Evolutionary conservation across 139 green algal genomes (phyloP), one percentile per base, ranked within the genome.

Genomic region (Chlorella sp.): DNA sequence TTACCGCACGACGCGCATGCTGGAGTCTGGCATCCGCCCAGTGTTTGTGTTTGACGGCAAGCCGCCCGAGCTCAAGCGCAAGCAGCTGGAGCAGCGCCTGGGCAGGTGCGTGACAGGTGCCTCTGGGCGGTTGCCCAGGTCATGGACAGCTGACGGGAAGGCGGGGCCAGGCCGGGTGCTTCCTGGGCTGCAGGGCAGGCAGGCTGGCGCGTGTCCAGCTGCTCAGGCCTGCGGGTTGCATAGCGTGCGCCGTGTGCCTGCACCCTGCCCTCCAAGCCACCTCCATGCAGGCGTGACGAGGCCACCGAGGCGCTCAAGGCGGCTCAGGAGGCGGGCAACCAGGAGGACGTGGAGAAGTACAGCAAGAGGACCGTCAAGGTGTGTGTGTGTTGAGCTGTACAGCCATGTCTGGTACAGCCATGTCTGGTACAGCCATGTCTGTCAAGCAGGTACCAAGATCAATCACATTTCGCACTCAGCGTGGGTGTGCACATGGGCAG

Each of bases 1-100:
- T 67, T 97, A 91, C 76, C 81, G 95, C 27, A 99, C 95, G 30
- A 85, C 82, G 2, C 86, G 90, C 4, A 96, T 99, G 92, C 77
- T 99, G 26, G 93, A 99, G 70, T 91, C 91, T 64, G 82, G 93
- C 62, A 96, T 98, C 72, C 92, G 94, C 69, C 95, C 95, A 17
- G 88, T 98, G 71, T 98, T 96, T 81, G 93, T 99, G 6, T 99
- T 99, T 82, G 95, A 99, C 51, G 95, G 95, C 65, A 96, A 97
- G 78, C 88, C 95, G 2, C 95, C 95, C 2, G 77, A 93, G 50
- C 80, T 97, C 20, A 99, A 99, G 85, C 74, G 68, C 29, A 88
- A 89, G 31, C 95, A 99, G 81, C 87, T 99, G 31, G 83, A 70
- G 29, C 75, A 81, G 69, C 76, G 81, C 27, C 35, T 73, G 59